Base-by-base conservation (phyloP, 75 land plant species). In the Cupressus sempervirens region DNA sequence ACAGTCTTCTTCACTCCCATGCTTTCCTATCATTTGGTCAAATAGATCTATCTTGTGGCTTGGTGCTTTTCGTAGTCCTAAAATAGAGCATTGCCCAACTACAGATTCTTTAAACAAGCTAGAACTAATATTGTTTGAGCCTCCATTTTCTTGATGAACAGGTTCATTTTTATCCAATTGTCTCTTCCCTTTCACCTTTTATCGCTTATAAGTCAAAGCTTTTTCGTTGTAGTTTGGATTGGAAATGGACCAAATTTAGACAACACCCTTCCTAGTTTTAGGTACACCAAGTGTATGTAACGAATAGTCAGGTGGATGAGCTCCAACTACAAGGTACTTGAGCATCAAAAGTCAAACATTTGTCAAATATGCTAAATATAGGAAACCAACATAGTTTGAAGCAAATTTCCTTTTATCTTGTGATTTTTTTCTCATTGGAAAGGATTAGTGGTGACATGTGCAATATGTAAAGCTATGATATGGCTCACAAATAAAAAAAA, bases 271-370 rank as follows among this genome's bases (percentile, higher is more conserved):
- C 41, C 99, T 97, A 88, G 68, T 82, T 83, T 94, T 80, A 40
- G 93, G 90, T 62, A 85, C 89, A 83, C 99, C 99, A 5, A 98
- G 89, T 86, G 90, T 93, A 84, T 98, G 98, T 88, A 92, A 93
- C 65, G 89, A 86, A 18, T 93, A 89, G 18, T 88, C 91, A 77
- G 91, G 91, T 52, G 99, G 98, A 88, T 98, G 99, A 62, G 94
- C 98, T 91, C 95, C 89, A 87, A 98, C 93, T 77, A 95, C 95
- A 85, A 98, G 90, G 85, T 90, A 98, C 97, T 96, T 89, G 30
- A 81, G 52, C 29, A 76, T 30, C 81, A 11, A 70, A 32, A 70
- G 38, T 23, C 48, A 56, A 54, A 82, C 36, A 1, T 35, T 40
- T 7, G 43, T 83, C 7, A 83, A 23, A 54, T 29, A 15, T 76